A percentile compares a stretch with the other conserved stretches of the same genome.
These are phyloP conservation scores for Epichloe gansuensis DNA, from an alignment of 2,329 filamentous ascomycete species.

Conservation along the genomic window DNA sequence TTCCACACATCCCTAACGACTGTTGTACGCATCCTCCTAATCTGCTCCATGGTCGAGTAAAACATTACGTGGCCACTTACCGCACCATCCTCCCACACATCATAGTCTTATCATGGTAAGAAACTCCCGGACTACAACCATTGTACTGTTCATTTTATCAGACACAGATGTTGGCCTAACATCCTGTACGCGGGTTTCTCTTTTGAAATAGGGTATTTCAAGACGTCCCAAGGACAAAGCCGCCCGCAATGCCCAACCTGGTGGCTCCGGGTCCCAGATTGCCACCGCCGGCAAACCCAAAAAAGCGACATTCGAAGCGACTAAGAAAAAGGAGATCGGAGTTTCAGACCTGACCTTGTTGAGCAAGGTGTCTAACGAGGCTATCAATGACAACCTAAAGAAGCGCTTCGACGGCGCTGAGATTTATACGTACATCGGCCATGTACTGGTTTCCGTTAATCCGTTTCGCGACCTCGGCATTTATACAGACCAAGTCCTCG, in stretches of 20 bases:
- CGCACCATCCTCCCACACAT: conserved; percentile 7
- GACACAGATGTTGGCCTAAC: conserved; percentile 1
- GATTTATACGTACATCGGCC: conserved; percentile 99
- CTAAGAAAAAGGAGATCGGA: conserved; percentile 98
- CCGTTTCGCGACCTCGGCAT: conserved; percentile 95
- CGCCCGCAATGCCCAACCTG: conserved; percentile 25
- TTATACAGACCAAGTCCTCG: conserved; percentile 87
- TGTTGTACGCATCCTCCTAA: background rate
- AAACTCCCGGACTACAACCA: conserved; percentile 5
- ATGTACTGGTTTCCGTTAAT: conserved; percentile 98
- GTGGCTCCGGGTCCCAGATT: conserved; percentile 22
- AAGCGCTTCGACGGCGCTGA: conserved; percentile 95
- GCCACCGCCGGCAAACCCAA: conserved; percentile 55
- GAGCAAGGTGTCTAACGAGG: conserved; percentile 97
- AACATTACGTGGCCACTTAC: conserved; percentile 3
- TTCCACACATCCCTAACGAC: background rate
- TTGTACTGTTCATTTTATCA: conserved; percentile 1
- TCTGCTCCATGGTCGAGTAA: conserved; percentile 15
- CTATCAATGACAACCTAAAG: conserved; percentile 98
- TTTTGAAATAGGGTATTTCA: conserved; percentile 22
- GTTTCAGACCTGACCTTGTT: conserved; percentile 95
- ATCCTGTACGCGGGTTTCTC: background rate
- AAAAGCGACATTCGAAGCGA: conserved; percentile 90
- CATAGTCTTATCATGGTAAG: conserved; percentile 21
- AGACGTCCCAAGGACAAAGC: conserved; percentile 28